phyloP scores from a whole-genome alignment of 2,329 filamentous ascomycete species.

The Nannizziopsis arthrosporioides region DNA sequence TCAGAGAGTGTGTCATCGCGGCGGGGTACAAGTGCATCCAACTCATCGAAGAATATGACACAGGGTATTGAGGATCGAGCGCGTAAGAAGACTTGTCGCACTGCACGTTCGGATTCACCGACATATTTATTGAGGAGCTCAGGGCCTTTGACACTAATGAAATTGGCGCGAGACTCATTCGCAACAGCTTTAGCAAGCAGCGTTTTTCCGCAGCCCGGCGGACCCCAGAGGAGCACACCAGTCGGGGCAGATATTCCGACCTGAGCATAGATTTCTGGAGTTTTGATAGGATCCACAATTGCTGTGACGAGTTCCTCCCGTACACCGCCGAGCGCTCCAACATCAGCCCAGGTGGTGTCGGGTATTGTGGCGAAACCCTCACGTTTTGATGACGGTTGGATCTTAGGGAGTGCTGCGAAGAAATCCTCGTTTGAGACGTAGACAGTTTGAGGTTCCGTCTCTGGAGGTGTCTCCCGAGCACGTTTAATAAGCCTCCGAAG shows the following conservation, averaged over 20 bases:
- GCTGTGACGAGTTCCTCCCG: slow-evolving; percentile 71
- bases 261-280: slow-evolving; percentile 62
- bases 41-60: slow-evolving; percentile 95
- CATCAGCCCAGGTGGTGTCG: slow-evolving; percentile 82
- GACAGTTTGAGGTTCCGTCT: slow-evolving; percentile 44
- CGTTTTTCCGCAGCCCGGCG: slow-evolving; percentile 93
- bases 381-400: slow-evolving; percentile 71
- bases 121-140: slow-evolving; percentile 97
- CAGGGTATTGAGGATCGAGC: slow-evolving; percentile 80
- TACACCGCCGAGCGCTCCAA: slow-evolving; percentile 70
- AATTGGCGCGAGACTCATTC: slow-evolving; percentile 90
- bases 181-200: slow-evolving; percentile 91
- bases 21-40: slow-evolving; percentile 81
- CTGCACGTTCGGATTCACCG: slow-evolving; percentile 85
- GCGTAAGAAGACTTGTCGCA: slow-evolving; percentile 81
- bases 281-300: slow-evolving; percentile 79
- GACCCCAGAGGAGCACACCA: slow-evolving; percentile 89
- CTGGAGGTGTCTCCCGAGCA: slow-evolving; percentile 40
- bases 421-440: slow-evolving; percentile 59
- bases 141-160: slow-evolving; percentile 94
- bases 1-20: slow-evolving; percentile 70
- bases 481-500: slow-evolving; percentile 44
- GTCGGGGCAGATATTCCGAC: slow-evolving; percentile 72
- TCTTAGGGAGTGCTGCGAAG: slow-evolving; percentile 57
- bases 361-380: slow-evolving; percentile 94